Base-by-base conservation (phyloP, 345 rosid species). In the Mallotus nudiflorus region DNA sequence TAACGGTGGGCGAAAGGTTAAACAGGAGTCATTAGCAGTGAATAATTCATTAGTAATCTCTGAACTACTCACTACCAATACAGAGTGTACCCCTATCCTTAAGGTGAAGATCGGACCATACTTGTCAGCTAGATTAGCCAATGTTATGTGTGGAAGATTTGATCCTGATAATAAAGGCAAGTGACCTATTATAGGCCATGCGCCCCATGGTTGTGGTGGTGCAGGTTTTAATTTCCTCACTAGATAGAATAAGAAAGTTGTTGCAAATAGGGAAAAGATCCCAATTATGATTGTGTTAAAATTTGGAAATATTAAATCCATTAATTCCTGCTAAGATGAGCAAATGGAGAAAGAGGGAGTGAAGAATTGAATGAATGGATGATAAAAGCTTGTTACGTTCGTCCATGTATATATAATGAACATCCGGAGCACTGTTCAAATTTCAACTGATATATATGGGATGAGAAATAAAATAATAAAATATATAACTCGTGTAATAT, bases 171-270 rank as follows among this genome's bases (percentile, higher is more conserved):
- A 56, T 13, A 61, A 44, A 29, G 15, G 71, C 44, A 83, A 71
- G 67, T 81, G 87, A 22, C 87, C 85, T 8, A 81, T 68, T 13
- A 85, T 2, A 1, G 86, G 88, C 88, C 86, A 85, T 16, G 56
- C 9, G 11, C 65, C 55, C 3, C 42, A 0, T 7, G 66, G 46
- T 59, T 69, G 19, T 1, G 66, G 73, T 19, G 49, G n/a, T 5
- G 55, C 29, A 16, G 44, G 28, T 50, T 14, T 50, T 10, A 44
- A 45, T 15, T 48, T 10, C 18, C 12, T 51, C 12, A 19, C 5
- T 37, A 13, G 19, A 51, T 19, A 50, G 55, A 2, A 48, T 1
- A 20, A 10, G 16, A 65, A 16, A n/a, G n/a, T n/a, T n/a, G n/a
- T n/a, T 19, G 49, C 19, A 33, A 65, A 19, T 27, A 50, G 20